Conservation (phyloP, 768 basidiomycete genomes). For the Xanthoconium purpureum region DNA sequence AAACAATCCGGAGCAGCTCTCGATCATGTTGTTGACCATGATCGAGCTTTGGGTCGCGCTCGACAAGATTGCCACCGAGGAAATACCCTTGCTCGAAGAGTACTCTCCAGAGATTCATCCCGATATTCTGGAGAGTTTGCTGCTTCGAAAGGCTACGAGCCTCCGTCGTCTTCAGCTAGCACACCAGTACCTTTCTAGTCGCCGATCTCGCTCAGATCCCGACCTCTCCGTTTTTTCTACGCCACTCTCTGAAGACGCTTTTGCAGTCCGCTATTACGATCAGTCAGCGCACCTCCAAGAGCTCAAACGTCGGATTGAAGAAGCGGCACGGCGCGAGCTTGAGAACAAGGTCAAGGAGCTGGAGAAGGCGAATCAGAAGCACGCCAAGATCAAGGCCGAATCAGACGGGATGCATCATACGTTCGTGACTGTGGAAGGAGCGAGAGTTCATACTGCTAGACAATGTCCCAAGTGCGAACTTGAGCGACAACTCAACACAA, state of each 20-base stretch:
- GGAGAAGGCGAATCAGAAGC: conserved; percentile 3
- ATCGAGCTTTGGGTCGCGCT: conserved; percentile 49
- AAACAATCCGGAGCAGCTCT: conserved; percentile 35
- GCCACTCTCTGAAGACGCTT: conserved; percentile 13
- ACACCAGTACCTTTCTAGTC: conserved; percentile 23
- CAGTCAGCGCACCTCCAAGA: conserved; percentile 21
- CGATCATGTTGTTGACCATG: conserved; percentile 42
- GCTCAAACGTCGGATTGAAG: conserved; percentile 30
- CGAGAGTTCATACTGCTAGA: background rate
- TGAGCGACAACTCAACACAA: background rate
- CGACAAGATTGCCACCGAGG: conserved; percentile 34
- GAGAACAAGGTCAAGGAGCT: conserved; percentile 30
- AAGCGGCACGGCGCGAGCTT: conserved; percentile 19
- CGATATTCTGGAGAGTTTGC: conserved; percentile 37
- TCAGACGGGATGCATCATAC: background rate
- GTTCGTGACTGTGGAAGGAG: background rate
- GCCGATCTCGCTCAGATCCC: conserved; percentile 12
- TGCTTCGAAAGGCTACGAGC: conserved; percentile 34
- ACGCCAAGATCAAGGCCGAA: background rate
- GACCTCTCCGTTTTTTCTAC: conserved; percentile 27
- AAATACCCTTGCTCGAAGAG: conserved; percentile 37
- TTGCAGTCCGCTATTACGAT: conserved; percentile 37
- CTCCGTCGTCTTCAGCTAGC: conserved; percentile 31
- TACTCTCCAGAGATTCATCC: conserved; percentile 47
- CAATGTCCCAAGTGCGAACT: conserved; percentile 25